Conservation (phyloP, 1,284 basidiomycete species). For the Lentinula novae-zelandiae region DNA sequence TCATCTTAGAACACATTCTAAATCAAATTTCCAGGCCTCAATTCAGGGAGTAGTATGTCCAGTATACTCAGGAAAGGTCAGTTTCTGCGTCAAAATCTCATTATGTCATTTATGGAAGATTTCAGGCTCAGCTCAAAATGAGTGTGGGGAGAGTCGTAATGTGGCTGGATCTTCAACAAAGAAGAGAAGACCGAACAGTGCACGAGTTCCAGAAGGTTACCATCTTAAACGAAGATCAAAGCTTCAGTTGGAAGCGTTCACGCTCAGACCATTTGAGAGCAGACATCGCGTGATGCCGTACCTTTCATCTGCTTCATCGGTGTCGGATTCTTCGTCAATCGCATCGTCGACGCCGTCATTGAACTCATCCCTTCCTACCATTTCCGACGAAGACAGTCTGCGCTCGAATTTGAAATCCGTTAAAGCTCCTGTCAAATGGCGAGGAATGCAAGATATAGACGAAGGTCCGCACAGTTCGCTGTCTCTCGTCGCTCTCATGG, state of each 20-base stretch:
- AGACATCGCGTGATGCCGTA: slow-evolving; percentile 5
- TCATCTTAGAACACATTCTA: not conserved
- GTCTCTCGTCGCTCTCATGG: slow-evolving; percentile 9
- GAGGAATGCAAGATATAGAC: slow-evolving; percentile 1
- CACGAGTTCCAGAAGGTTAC: not conserved
- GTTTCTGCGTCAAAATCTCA: not conserved
- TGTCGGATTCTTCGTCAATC: not conserved
- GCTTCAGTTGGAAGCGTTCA: not conserved
- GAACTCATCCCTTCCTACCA: slow-evolving; percentile 7
- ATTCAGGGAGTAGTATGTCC: not conserved
- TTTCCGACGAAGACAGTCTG: slow-evolving; percentile 5
- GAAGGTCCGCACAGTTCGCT: not conserved
- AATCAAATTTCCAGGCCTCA: not conserved
- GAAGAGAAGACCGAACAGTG: not conserved
- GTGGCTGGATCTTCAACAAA: not conserved
- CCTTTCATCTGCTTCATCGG: slow-evolving; percentile 4
- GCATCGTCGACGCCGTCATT: slow-evolving; percentile 5
- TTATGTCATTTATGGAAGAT: not conserved
- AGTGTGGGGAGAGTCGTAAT: not conserved
- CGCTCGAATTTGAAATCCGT: not conserved
- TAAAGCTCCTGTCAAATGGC: not conserved
- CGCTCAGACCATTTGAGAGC: slow-evolving; percentile 9
- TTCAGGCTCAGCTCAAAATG: not conserved
- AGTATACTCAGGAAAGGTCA: not conserved
- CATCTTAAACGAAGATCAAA: slow-evolving; percentile 3